These are phyloP conservation scores for Colletotrichum sp. DNA, from an alignment of 2,329 filamentous ascomycete species.

Conservation along the genomic window DNA sequence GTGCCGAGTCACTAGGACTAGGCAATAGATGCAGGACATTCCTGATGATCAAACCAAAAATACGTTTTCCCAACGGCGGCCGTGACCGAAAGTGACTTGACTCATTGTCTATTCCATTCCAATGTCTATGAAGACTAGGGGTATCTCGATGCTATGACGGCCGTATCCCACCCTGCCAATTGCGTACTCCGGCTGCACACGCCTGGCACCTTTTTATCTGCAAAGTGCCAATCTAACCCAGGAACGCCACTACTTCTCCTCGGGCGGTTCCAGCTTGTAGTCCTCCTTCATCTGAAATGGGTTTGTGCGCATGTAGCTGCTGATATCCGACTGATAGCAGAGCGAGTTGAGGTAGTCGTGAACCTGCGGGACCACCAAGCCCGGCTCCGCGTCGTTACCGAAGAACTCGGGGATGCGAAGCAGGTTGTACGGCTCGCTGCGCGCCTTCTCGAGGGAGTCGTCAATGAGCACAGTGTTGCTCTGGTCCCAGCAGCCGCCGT, in stretches of 20 bases:
- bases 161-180: background rate
- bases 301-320: slow-evolving; percentile 58
- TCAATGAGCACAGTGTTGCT: slow-evolving; percentile 90
- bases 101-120: background rate
- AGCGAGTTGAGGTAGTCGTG: slow-evolving; percentile 66
- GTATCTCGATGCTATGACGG: slow-evolving; percentile 15
- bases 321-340: slow-evolving; percentile 63
- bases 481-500: slow-evolving; percentile 70
- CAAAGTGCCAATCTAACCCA: background rate
- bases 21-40: slow-evolving; percentile 18
- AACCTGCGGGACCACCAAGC: slow-evolving; percentile 59
- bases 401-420: slow-evolving; percentile 81
- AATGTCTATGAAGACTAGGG: background rate
- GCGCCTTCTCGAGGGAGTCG: slow-evolving; percentile 81
- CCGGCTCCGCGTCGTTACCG: slow-evolving; percentile 45
- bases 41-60: slow-evolving; percentile 6
- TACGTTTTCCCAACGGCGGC: background rate
- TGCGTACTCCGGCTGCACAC: background rate
- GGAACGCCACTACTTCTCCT: background rate
- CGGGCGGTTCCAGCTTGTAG: slow-evolving; percentile 9
- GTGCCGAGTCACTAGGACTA: slow-evolving; percentile 13
- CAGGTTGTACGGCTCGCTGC: slow-evolving; percentile 83
- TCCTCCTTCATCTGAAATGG: slow-evolving; percentile 51
- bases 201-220: background rate
- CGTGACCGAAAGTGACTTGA: background rate